phyloP scores from a whole-genome alignment of 177 flowering plant species.

The Vitis hybrid region DNA sequence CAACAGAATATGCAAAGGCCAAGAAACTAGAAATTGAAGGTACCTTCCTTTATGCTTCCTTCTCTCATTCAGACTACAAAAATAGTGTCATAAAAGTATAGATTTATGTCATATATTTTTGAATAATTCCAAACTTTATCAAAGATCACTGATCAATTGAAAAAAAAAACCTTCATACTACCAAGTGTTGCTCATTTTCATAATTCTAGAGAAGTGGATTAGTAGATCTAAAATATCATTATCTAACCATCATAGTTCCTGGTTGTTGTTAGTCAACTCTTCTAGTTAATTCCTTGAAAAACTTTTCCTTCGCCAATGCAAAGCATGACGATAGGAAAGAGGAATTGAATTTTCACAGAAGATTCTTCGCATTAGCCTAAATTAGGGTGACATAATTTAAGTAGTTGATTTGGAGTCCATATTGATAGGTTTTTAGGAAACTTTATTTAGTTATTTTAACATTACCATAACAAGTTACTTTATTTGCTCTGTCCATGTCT shows the following conservation, averaged over 20 bases:
- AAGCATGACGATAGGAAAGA: too few relatives aligned
- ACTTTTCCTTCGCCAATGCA: too few relatives aligned
- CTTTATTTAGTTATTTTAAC: too few relatives aligned
- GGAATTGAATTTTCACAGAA: too few relatives aligned
- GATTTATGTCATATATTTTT: neutral
- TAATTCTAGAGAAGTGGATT: neutral
- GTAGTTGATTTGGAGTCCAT: too few relatives aligned
- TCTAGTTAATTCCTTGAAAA: neutral
- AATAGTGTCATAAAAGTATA: neutral
- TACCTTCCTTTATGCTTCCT: constrained; percentile 19
- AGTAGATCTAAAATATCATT: neutral
- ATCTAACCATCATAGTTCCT: neutral
- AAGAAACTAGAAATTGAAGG: constrained; percentile 70
- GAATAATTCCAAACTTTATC: neutral
- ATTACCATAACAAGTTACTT: too few relatives aligned
- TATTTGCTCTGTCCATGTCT: too few relatives aligned
- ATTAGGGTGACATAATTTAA: too few relatives aligned
- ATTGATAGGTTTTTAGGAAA: too few relatives aligned
- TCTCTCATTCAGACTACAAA: neutral
- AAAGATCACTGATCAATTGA: too few relatives aligned
- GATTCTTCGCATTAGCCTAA: too few relatives aligned
- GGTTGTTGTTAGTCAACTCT: neutral
- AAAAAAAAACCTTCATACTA: neutral
- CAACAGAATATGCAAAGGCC: constrained; percentile 62
- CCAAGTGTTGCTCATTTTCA: neutral